Evolutionary conservation across 176 grass and related monocot genomes (phyloP).

Genomic region (Triticum monococcum): DNA sequence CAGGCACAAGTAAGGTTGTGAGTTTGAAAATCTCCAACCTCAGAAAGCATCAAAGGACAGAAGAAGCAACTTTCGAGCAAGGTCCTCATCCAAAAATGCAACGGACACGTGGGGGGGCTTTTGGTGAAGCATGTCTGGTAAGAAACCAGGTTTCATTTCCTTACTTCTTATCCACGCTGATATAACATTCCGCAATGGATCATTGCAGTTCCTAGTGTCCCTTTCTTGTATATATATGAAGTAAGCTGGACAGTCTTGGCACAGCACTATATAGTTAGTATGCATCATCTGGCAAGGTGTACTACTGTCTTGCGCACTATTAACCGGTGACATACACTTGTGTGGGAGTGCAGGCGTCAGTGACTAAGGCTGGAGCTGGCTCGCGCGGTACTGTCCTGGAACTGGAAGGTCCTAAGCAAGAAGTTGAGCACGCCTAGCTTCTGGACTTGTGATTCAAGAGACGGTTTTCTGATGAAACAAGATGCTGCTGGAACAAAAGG

Average conservation of each 20-base stretch:
- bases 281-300: neutral
- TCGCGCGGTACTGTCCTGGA: neutral
- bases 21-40: neutral
- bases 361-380: neutral
- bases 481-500: neutral
- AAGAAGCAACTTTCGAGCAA: neutral
- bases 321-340: neutral
- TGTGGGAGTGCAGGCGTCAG: neutral
- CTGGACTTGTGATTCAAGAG: neutral
- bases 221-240: neutral
- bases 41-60: neutral
- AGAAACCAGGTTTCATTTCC: neutral
- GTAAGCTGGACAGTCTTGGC: neutral
- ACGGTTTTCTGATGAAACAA: neutral
- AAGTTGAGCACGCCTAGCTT: neutral
- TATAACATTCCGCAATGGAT: neutral
- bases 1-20: neutral
- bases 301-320: neutral
- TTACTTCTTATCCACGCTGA: neutral
- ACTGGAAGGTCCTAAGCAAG: neutral
- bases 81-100: neutral
- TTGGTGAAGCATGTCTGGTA: neutral
- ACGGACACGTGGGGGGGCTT: neutral
- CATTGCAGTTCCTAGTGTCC: neutral
- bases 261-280: neutral